Conservation (phyloP, 1,284 basidiomycete species). For the Salmacisia buchloeana region DNA sequence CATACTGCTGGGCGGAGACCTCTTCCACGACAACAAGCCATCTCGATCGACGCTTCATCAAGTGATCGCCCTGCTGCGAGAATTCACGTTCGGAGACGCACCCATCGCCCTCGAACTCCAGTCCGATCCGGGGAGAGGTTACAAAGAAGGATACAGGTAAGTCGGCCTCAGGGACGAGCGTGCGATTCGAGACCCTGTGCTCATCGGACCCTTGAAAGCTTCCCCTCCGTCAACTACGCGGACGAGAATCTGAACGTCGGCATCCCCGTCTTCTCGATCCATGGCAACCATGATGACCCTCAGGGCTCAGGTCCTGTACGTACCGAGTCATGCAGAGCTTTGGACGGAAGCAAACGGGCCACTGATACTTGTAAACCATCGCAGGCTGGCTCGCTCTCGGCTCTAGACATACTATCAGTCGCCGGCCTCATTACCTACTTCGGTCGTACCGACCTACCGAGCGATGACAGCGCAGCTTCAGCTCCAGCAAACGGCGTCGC, state of each 20-base stretch:
- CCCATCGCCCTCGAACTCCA: slow-evolving; percentile 83
- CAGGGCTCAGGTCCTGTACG: slow-evolving; percentile 85
- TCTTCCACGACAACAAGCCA: slow-evolving; percentile 97
- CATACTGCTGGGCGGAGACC: slow-evolving; percentile 83
- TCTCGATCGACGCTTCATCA: slow-evolving; percentile 69
- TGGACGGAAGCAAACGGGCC: neutral
- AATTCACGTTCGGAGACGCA: slow-evolving; percentile 81
- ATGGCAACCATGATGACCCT: slow-evolving; percentile 98
- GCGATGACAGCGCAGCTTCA: slow-evolving; percentile 17
- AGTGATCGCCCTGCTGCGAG: slow-evolving; percentile 78
- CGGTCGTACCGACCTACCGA: slow-evolving; percentile 65
- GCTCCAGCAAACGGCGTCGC: neutral
- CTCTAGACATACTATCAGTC: slow-evolving; percentile 87
- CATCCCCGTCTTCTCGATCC: slow-evolving; percentile 95
- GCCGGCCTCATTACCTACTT: slow-evolving; percentile 95
- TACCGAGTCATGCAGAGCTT: neutral
- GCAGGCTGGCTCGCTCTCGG: slow-evolving; percentile 77
- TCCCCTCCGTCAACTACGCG: slow-evolving; percentile 95
- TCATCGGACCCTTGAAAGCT: slow-evolving; percentile 57
- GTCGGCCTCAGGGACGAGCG: slow-evolving; percentile 39
- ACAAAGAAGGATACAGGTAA: slow-evolving; percentile 66
- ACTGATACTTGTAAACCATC: neutral
- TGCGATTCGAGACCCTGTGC: neutral
- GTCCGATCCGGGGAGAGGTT: slow-evolving; percentile 73
- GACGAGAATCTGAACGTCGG: slow-evolving; percentile 90